phyloP scores from a whole-genome alignment of 2,329 filamentous ascomycete species.

The Fonsecaea pugnacius region DNA sequence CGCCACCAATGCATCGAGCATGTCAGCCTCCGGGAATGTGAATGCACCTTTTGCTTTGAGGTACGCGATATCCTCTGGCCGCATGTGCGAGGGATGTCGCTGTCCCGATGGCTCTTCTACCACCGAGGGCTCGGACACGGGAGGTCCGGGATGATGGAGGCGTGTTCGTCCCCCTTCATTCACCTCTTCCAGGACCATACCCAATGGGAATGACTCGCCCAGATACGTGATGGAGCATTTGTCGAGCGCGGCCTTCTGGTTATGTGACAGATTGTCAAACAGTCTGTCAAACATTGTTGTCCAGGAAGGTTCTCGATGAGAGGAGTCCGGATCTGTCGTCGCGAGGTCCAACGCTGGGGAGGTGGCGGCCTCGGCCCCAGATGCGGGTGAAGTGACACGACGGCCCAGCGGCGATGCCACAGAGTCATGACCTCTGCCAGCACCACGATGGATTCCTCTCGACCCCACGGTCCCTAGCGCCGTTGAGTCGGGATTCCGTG shows the following conservation, averaged over 20 bases:
- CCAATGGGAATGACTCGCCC: conserved; percentile 10
- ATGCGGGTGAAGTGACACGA: neutral
- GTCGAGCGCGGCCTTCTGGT: neutral
- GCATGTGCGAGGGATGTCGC: conserved; percentile 6
- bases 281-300: conserved; percentile 13
- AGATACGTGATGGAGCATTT: conserved; percentile 17
- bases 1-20: neutral
- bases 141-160: conserved; percentile 11
- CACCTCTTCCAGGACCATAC: neutral
- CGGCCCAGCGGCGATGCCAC: neutral
- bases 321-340: neutral
- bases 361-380: neutral
- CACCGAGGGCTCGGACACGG: neutral
- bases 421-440: neutral
- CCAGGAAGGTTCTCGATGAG: conserved; percentile 11
- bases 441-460: neutral
- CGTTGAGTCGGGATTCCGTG: neutral
- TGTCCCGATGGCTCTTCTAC: conserved; percentile 1
- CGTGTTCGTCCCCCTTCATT: neutral
- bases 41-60: conserved; percentile 3
- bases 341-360: neutral
- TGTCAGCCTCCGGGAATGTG: neutral
- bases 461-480: neutral
- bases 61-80: conserved; percentile 3
- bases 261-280: neutral